Evolutionary conservation across 495 filamentous ascomycete genomes (phyloP), one percentile per base, ranked within the genome.

Genomic region (Monascus purpureus): DNA sequence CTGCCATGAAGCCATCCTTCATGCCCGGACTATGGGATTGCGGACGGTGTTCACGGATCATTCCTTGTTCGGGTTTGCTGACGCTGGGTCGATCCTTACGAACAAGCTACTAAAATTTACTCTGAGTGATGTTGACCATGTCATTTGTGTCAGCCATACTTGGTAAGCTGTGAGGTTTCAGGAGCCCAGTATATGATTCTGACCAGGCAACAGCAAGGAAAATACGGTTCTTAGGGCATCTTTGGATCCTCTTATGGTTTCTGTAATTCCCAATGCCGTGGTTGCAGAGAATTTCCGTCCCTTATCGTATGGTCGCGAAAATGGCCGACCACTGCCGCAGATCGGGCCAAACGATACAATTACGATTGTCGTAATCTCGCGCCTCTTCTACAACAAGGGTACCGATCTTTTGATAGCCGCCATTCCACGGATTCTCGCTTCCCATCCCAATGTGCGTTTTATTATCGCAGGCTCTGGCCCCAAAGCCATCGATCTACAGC

Each of bases 311-410:
- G 37, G 40, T 14, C 46, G 49, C 33, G 31, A 47, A 37, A 32
- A 49, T 22, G 46, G 48, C 46, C 43, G 64, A 37, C 45, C 70
- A 38, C 46, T 72, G 26, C 65, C 63, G 13, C 61, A 52, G 17
- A 65, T 93, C 13, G 80, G 82, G 0, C 84, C 85, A 1, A 64
- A 82, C 31, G 84, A 92, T 40, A 81, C 70, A 9, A 90, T 97
- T 40, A 96, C 87, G 3, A 96, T 96, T 35, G 85, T 96, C 0
- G 88, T 96, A 3, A 87, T 97, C 18, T 95, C 87, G 4, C 83
- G 90, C 13, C 79, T 97, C 8, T 97, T 95, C 53, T 95, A 96
- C 61, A 97, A 97, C 58, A 97, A 97, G 51, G 90, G 90, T 28
- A 96, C 85, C 4, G 92, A 95, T 53, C 72, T 97, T 0, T 68